phyloP scores from a whole-genome alignment of 805 yeast species.

The Cyberlindnera japonica region DNA sequence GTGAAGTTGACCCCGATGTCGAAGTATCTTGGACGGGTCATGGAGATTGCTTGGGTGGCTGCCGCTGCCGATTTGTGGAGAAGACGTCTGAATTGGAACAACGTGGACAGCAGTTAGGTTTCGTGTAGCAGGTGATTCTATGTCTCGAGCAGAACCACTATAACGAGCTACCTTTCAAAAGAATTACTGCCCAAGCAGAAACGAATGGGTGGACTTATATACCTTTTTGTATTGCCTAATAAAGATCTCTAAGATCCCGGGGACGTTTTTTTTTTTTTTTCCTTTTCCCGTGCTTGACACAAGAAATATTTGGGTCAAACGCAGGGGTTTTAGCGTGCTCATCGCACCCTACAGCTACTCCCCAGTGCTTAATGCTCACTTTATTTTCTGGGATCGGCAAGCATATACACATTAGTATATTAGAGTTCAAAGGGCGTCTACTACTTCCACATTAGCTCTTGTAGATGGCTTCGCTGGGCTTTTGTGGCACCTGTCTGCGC shows the following conservation, averaged over 20 bases:
- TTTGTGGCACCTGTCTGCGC: not conserved
- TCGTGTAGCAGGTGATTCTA: no score
- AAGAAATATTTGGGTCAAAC: conserved; percentile 2
- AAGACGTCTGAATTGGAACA: conserved; percentile 5
- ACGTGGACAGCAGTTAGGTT: conserved; percentile 1
- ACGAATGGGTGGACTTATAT: no score
- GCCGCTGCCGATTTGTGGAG: conserved; percentile 1
- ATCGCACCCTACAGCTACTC: no score
- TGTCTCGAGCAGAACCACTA: no score
- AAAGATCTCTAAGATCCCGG: not conserved
- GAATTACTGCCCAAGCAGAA: no score
- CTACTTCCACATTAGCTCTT: no score
- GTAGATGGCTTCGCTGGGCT: no score
- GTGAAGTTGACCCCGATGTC: conserved; percentile 76
- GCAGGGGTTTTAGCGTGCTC: conserved; percentile 7
- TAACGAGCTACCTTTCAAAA: no score
- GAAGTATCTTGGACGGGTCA: conserved; percentile 21
- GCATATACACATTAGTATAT: no score
- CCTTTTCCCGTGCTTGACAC: not conserved
- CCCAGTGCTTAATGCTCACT: no score
- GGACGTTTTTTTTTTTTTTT: not conserved
- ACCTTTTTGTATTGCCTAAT: no score
- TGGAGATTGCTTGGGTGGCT: not conserved
- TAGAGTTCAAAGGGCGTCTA: not conserved
- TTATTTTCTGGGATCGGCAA: no score